Conservation (phyloP, 331 rosid genomes). For the Acacia pycnantha region DNA sequence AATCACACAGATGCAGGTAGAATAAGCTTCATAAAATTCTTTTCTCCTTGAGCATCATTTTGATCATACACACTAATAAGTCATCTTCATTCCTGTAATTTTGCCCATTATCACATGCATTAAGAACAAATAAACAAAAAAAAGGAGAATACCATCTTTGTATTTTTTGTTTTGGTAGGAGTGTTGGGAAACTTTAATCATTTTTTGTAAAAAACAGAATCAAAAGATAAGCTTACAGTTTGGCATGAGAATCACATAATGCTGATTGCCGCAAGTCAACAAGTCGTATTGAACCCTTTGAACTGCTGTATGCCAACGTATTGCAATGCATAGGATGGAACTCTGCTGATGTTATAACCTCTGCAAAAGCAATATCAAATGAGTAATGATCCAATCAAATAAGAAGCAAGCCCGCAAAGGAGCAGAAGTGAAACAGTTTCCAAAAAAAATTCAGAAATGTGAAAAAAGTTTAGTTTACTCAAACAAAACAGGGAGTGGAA, state of each 20-base stretch:
- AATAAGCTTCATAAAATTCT: constrained; percentile 14
- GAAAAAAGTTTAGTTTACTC: background rate
- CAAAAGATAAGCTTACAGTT: constrained; percentile 63
- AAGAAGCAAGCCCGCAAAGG: background rate
- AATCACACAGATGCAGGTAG: background rate
- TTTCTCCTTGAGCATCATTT: constrained; percentile 20
- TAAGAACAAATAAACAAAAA: background rate
- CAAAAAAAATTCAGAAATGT: background rate
- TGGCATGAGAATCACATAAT: constrained; percentile 94
- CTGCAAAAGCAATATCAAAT: constrained; percentile 49
- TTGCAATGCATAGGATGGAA: constrained; percentile 98
- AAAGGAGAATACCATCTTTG: background rate
- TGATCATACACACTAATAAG: constrained; percentile 13
- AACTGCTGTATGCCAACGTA: constrained; percentile 94
- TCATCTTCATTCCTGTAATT: background rate
- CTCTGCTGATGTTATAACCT: constrained; percentile 99
- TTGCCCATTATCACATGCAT: constrained; percentile 8
- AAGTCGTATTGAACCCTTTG: constrained; percentile 96
- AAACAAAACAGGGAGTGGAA: background rate
- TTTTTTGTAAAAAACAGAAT: constrained; percentile 1
- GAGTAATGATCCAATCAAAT: constrained; percentile 2
- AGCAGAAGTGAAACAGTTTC: background rate
- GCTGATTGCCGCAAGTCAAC: constrained; percentile 99
- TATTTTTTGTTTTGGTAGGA: background rate
- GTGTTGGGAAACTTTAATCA: background rate